Evolutionary conservation across 176 grass and related monocot genomes (phyloP), one percentile per base, ranked within the genome.

Genomic region (Otatea glauca): DNA sequence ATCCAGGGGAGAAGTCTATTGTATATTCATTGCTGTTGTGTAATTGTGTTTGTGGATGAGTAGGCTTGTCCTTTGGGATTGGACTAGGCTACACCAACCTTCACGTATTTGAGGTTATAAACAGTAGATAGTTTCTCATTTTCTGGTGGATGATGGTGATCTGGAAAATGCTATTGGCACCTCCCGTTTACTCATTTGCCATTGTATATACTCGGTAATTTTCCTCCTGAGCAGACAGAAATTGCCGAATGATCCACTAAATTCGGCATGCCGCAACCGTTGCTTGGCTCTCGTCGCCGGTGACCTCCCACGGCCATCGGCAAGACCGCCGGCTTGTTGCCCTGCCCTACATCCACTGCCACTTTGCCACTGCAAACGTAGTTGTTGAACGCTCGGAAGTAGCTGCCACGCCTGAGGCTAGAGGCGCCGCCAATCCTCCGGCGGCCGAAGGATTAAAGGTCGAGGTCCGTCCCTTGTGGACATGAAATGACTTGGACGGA

Each of bases 1-100:
- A 50, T 87, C 25, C 69, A 29, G 72, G 72, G 75, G 50, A 74
- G 68, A 84, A 80, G 70, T 32, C 68, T 69, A 45, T 13, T 74
- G 74, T 74, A 75, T 45, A 75, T 80, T 51, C 76, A 56, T 78
- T 53, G 55, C 29, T 65, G 61, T 70, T 81, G 81, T 88, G 56
- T 70, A 49, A 53, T 61, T 87, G 75, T 75, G 80, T 87, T 75
- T 74, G 69, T 79, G 73, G 58, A 79, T 86, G 42, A 59, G 38
- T n/a, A 69, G 79, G 10, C 61, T 74, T 83, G 79, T 65, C 72
- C 15, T 32, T 49, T 74, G 72, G 83, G 70, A 76, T 75, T 70
- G 76, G 61, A 44, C 70, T 25, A 75, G 74, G 37, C 65, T 38
- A 32, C 8, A 65, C 14, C 6, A 29, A 27, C 38, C 59, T 68